Conservation (phyloP, 192 early-diverging fungal genomes). For the Umbelopsis sp. region DNA sequence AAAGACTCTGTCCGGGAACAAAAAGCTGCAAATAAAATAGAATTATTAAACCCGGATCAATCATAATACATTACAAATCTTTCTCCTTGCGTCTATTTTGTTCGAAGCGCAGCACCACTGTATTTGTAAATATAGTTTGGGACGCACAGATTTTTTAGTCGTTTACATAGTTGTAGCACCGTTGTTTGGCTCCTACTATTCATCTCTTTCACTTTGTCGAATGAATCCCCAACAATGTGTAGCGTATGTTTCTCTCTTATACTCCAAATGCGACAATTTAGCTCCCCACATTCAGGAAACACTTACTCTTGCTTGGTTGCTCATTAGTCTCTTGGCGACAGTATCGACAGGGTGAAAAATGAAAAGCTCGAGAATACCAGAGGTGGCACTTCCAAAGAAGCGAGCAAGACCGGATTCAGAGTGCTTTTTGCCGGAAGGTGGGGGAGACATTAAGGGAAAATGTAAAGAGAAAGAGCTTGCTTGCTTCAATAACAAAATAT, state of each 20-base stretch:
- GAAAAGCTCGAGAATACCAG: slow-evolving; percentile 93
- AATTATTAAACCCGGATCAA: too few relatives aligned
- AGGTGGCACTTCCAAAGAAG: slow-evolving; percentile 85
- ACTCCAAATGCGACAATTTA: background rate
- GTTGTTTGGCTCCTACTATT: too few relatives aligned
- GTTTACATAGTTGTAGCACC: too few relatives aligned
- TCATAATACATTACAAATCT: too few relatives aligned
- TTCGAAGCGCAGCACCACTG: too few relatives aligned
- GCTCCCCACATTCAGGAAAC: background rate
- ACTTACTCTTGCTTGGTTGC: slow-evolving; percentile 79
- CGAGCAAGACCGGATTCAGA: slow-evolving; percentile 89
- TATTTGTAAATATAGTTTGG: too few relatives aligned
- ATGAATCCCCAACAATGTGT: too few relatives aligned
- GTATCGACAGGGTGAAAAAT: slow-evolving; percentile 99
- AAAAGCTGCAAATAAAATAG: slow-evolving; percentile 53
- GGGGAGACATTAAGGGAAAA: slow-evolving; percentile 43
- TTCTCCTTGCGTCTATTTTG: too few relatives aligned
- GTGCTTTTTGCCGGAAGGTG: slow-evolving; percentile 60
- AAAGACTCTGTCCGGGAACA: slow-evolving; percentile 61
- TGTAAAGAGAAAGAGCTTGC: background rate
- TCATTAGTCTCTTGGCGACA: slow-evolving; percentile 98
- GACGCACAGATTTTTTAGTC: too few relatives aligned
- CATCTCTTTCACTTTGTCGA: too few relatives aligned
- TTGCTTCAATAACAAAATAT: slow-evolving; percentile 8
- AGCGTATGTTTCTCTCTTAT: background rate